Conservation (phyloP, 179 eudicot species). For the Drosera spatulata region DNA sequence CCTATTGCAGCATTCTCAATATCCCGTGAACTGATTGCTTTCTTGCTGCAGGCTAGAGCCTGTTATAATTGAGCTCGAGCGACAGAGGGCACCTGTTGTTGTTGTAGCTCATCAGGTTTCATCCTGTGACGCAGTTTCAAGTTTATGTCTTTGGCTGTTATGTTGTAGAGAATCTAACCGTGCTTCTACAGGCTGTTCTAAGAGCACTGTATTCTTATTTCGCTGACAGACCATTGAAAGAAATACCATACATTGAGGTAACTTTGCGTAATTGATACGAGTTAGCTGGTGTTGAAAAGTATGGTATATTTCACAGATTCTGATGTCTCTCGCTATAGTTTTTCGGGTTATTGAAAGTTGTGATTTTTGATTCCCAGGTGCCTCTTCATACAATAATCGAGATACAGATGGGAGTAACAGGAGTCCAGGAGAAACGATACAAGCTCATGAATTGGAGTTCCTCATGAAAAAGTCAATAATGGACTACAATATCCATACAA, state of each 20-base stretch:
- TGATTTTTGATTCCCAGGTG: slow-evolving; percentile 29
- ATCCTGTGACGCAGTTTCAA: neutral
- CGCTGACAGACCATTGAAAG: slow-evolving; percentile 93
- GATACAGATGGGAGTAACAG: slow-evolving; percentile 98
- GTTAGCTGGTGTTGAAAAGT: no score
- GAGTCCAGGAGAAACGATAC: slow-evolving; percentile 97
- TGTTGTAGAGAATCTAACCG: neutral
- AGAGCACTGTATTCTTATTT: slow-evolving; percentile 97
- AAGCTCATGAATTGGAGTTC: slow-evolving; percentile 43
- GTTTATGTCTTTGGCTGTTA: neutral
- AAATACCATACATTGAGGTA: slow-evolving; percentile 97
- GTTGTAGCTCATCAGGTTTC: slow-evolving; percentile 92
- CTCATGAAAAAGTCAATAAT: neutral
- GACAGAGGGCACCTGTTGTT: slow-evolving; percentile 98
- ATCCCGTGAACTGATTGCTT: neutral
- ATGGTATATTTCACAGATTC: no score
- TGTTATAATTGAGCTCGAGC: slow-evolving; percentile 95
- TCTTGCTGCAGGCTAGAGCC: slow-evolving; percentile 74
- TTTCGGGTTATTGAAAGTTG: neutral
- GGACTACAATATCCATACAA: no score
- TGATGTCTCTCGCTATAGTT: no score
- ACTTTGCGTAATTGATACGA: neutral
- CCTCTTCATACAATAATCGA: slow-evolving; percentile 99
- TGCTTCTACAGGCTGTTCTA: slow-evolving; percentile 65
- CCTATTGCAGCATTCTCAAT: neutral